Percentiles rank a stretch among this genome's conserved stretches.
phyloP scores from a whole-genome alignment of 768 basidiomycete genomes.

The Hortiboletus campestris region DNA sequence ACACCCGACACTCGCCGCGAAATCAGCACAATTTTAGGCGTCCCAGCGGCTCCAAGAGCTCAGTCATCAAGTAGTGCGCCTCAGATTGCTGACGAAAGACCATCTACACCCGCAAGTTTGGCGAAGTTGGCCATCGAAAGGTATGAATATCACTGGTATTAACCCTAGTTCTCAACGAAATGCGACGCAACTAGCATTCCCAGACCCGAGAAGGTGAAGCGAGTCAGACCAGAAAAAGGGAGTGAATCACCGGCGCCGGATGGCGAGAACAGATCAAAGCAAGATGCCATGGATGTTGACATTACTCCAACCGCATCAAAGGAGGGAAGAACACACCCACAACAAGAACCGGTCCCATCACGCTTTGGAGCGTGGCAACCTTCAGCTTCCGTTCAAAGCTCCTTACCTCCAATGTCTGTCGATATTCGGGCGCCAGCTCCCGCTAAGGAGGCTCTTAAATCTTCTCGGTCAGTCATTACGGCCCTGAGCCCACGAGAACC shows the following conservation, averaged over 20 bases:
- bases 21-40: slow-evolving; percentile 24
- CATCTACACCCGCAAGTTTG: slow-evolving; percentile 31
- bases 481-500: slow-evolving; percentile 33
- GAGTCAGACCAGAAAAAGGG: slow-evolving; percentile 42
- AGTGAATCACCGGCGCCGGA: slow-evolving; percentile 37
- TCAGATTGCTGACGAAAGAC: slow-evolving; percentile 28
- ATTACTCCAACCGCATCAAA: slow-evolving; percentile 14
- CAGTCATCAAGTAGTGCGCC: slow-evolving; percentile 41
- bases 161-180: slow-evolving; percentile 5
- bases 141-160: slow-evolving; percentile 34
- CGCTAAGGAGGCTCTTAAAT: slow-evolving; percentile 19
- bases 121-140: slow-evolving; percentile 68
- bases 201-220: slow-evolving; percentile 75
- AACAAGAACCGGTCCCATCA: slow-evolving; percentile 15
- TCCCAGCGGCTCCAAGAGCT: slow-evolving; percentile 50
- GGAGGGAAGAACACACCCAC: slow-evolving; percentile 26
- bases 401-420: slow-evolving; percentile 11
- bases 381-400: slow-evolving; percentile 10
- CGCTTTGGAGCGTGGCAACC: slow-evolving; percentile 25
- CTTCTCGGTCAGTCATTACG: slow-evolving; percentile 15
- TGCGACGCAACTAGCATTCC: slow-evolving; percentile 50
- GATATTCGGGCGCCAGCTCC: slow-evolving; percentile 18
- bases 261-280: slow-evolving; percentile 25
- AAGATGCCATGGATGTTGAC: slow-evolving; percentile 40
- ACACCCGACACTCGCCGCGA: slow-evolving; percentile 40